Evolutionary conservation across 129 eudicot species (phyloP), one percentile per base, ranked within the genome.

Genomic region (Apium graveolens): DNA sequence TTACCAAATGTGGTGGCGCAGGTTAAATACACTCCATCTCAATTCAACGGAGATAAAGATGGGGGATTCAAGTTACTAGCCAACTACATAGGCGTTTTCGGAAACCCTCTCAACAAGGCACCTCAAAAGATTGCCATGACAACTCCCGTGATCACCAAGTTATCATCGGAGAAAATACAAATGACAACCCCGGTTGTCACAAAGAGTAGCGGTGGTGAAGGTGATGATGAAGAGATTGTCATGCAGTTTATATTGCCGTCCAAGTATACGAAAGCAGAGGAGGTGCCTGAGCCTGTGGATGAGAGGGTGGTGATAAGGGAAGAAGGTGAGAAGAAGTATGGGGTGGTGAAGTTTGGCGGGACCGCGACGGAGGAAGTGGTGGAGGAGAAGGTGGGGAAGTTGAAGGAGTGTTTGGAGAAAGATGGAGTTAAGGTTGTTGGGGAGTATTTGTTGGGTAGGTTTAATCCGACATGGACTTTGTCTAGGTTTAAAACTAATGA

Each of bases 281-380:
- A 89, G 53, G 93, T 93, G 71, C 98, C 98, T 79, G 73, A 14
- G 93, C 96, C 96, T 80, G 79, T 88, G 88, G 98, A 95, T 46
- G 97, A 95, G 88, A 87, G 98, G 87, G 98, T 95, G 91, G 98
- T 90, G 92, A 76, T 95, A 7, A 86, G 74, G 87, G 97, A 88
- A 80, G 96, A 86, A 45, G 92, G 90, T 49, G 97, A 87, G 83
- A 90, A 77, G 90, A 95, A 86, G 81, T 90, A 84, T 46, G 98
- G 87, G 42, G 98, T 88, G 82, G 94, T 91, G 86, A 82, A 75
- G 86, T 94, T 94, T 80, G 84, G 96, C 49, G 93, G 97, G 82
- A 86, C 82, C 66, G 91, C 97, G 70, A 82, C 83, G 79, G 92
- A 86, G 74, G 76, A 72, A 1, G 96, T 86, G 83, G 93, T 90